A percentile compares a stretch with the other conserved stretches of the same genome.
phyloP scores from a whole-genome alignment of 2,329 filamentous ascomycete species.

The Penicillium italicum region DNA sequence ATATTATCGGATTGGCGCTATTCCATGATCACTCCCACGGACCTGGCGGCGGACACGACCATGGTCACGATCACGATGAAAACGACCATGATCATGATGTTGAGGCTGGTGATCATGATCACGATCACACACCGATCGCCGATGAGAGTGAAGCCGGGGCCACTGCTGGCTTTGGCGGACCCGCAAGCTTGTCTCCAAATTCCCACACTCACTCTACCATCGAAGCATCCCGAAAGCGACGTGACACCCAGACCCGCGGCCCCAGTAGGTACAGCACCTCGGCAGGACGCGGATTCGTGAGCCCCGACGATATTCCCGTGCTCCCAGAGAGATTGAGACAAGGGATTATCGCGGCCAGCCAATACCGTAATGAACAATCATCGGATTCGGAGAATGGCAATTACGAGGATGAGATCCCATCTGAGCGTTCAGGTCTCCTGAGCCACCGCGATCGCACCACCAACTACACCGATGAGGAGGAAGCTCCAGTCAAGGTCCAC shows the following conservation, averaged over 20 bases:
- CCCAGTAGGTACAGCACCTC: slow-evolving; percentile 49
- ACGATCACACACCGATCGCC: background rate
- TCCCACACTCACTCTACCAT: slow-evolving; percentile 30
- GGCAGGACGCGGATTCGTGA: slow-evolving; percentile 53
- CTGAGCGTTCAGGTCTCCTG: slow-evolving; percentile 41
- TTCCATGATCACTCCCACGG: slow-evolving; percentile 90
- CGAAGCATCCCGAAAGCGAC: slow-evolving; percentile 31
- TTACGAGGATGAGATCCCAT: slow-evolving; percentile 49
- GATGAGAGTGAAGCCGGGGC: background rate
- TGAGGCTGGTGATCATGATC: slow-evolving; percentile 58
- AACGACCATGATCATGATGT: slow-evolving; percentile 38
- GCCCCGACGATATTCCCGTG: slow-evolving; percentile 70
- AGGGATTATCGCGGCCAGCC: slow-evolving; percentile 83
- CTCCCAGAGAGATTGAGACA: slow-evolving; percentile 88
- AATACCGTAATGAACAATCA: slow-evolving; percentile 54
- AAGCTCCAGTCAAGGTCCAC: slow-evolving; percentile 12
- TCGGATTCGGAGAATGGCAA: slow-evolving; percentile 57
- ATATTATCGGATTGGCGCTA: slow-evolving; percentile 81
- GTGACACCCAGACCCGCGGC: slow-evolving; percentile 26
- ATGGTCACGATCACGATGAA: slow-evolving; percentile 52
- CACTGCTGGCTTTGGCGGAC: slow-evolving; percentile 11
- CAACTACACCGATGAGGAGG: slow-evolving; percentile 34
- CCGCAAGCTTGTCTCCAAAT: slow-evolving; percentile 20
- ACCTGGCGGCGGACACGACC: slow-evolving; percentile 47
- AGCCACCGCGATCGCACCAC: slow-evolving; percentile 42